These are phyloP conservation scores for Camelina sativa DNA, from an alignment of 345 rosid genomes.

Conservation along the genomic window DNA sequence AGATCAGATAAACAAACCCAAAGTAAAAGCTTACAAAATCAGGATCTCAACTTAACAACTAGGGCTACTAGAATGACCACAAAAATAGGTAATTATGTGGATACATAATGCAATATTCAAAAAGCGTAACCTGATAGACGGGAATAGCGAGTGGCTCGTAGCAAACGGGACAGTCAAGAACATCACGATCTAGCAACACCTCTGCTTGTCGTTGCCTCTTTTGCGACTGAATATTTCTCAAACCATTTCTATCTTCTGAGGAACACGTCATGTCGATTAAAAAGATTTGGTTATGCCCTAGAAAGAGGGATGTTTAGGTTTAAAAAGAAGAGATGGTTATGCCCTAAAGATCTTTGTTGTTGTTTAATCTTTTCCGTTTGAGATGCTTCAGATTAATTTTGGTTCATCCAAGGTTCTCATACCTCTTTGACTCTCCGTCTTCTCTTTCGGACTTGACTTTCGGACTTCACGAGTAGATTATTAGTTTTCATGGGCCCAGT, in stretches of 20 bases:
- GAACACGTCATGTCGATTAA: not conserved
- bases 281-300: too few species aligned
- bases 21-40: not conserved
- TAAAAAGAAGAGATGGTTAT: too few species aligned
- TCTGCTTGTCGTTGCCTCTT: not conserved
- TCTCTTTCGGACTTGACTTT: too few species aligned
- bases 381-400: too few species aligned
- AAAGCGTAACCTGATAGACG: not conserved
- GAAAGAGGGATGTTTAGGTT: too few species aligned
- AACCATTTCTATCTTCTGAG: not conserved
- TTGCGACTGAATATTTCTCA: not conserved
- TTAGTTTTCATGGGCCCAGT: too few species aligned
- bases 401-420: too few species aligned
- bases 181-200: not conserved
- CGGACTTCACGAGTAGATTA: too few species aligned
- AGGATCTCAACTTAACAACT: not conserved
- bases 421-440: too few species aligned
- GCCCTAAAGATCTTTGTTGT: too few species aligned
- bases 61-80: not conserved
- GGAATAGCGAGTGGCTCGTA: slow-evolving; percentile 10
- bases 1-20: not conserved
- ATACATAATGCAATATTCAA: not conserved
- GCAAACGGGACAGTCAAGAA: not conserved
- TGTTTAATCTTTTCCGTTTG: too few species aligned
- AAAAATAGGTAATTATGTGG: not conserved